Evolutionary conservation across 352 stramenopile species (phyloP).

Genomic region (Globisporangium uncinulatum): DNA sequence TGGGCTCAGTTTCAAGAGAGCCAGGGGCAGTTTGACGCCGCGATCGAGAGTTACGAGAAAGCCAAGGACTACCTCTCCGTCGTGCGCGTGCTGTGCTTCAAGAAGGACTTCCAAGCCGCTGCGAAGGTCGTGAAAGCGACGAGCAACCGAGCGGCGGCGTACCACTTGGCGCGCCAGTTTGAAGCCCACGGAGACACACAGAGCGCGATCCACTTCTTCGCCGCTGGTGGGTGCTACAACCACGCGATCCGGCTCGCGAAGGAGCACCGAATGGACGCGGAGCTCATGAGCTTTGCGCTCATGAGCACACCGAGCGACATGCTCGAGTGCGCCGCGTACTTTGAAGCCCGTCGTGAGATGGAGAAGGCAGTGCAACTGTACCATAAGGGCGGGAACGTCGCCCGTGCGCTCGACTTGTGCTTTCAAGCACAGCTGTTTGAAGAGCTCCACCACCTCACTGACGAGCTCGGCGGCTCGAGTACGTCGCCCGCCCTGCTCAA

Average conservation of each 20-base stretch:
- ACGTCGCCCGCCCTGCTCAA: conserved; percentile 82
- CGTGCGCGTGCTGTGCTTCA: conserved; percentile 89
- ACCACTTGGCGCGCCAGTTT: conserved; percentile 86
- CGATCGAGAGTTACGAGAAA: conserved; percentile 85
- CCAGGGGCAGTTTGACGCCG: conserved; percentile 81
- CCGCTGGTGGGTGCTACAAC: conserved; percentile 85
- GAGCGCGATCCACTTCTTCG: conserved; percentile 91
- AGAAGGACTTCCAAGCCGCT: conserved; percentile 84
- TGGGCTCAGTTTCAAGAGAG: conserved; percentile 93
- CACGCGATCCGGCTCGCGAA: conserved; percentile 92
- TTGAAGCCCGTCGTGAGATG: conserved; percentile 89
- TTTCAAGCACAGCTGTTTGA: conserved; percentile 89
- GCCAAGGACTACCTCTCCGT: conserved; percentile 87
- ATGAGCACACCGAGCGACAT: conserved; percentile 85
- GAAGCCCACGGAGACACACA: conserved; percentile 74
- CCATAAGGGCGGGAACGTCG: conserved; percentile 88
- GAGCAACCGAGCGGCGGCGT: conserved; percentile 66
- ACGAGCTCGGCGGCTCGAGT: conserved; percentile 64
- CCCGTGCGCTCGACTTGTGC: conserved; percentile 91
- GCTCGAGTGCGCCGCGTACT: conserved; percentile 89
- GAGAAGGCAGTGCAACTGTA: conserved; percentile 94
- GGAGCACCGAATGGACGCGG: conserved; percentile 82
- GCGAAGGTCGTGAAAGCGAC: conserved; percentile 82
- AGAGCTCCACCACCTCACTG: conserved; percentile 79
- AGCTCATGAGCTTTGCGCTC: conserved; percentile 91